These are phyloP conservation scores for Besnoitia besnoiti DNA, from an alignment of 169 alveolate species.

Conservation along the genomic window DNA sequence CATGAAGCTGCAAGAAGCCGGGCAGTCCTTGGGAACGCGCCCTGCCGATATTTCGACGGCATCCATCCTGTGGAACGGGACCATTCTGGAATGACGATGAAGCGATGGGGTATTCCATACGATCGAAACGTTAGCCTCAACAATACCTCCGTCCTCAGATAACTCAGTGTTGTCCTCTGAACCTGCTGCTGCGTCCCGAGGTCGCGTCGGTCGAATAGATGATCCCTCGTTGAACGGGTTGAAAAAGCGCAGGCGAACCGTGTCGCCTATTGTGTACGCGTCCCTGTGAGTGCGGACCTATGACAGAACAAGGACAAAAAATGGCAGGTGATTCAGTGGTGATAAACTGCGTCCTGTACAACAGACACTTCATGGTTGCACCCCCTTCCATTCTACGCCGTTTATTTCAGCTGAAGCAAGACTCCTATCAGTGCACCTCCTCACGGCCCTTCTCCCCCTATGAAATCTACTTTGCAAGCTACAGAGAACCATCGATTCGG, in stretches of 20 bases:
- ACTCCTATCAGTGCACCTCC: too few relatives aligned
- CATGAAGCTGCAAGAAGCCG: neutral
- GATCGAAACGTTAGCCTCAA: neutral
- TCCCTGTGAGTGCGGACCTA: neutral
- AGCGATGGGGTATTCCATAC: neutral
- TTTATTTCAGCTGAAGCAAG: too few relatives aligned
- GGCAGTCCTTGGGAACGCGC: constrained; percentile 13
- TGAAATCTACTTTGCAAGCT: too few relatives aligned
- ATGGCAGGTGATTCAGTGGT: too few relatives aligned
- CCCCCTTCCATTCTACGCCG: too few relatives aligned
- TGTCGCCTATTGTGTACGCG: neutral
- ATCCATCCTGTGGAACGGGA: neutral
- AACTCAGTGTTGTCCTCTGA: neutral
- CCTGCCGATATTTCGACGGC: neutral
- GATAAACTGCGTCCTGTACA: too few relatives aligned
- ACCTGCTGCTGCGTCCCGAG: neutral
- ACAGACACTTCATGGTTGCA: too few relatives aligned
- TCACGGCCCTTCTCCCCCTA: too few relatives aligned
- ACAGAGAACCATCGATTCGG: too few relatives aligned
- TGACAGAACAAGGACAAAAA: neutral
- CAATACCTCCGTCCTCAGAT: neutral
- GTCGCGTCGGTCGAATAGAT: neutral
- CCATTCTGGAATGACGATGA: neutral
- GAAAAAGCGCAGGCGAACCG: neutral
- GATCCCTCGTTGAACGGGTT: constrained; percentile 16